phyloP scores from a whole-genome alignment of 106 monocot species.

The Amphibolis antarctica region DNA sequence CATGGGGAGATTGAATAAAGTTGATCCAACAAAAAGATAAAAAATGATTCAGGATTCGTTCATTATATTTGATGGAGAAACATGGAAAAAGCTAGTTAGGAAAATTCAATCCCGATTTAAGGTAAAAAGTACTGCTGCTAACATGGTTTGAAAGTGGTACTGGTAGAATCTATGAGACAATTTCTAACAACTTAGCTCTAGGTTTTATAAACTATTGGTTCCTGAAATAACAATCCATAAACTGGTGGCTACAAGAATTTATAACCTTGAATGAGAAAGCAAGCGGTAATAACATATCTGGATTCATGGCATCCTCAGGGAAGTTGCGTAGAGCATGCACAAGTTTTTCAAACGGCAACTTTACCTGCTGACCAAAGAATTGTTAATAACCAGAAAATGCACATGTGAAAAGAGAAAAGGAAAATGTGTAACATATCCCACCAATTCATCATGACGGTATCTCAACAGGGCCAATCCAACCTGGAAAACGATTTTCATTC shows the following conservation, averaged over 20 bases:
- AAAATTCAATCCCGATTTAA: too few relatives aligned
- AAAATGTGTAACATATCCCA: constrained; percentile 21
- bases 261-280: constrained; percentile 93
- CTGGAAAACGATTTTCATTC: constrained; percentile 88
- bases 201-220: neutral
- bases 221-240: neutral
- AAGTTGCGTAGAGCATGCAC: constrained; percentile 85
- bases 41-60: too few relatives aligned
- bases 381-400: neutral
- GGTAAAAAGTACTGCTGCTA: too few relatives aligned
- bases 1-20: too few relatives aligned
- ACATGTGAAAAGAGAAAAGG: neutral
- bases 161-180: too few relatives aligned
- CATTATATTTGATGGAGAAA: too few relatives aligned
- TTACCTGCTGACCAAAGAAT: constrained; percentile 36
- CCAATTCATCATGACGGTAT: constrained; percentile 87
- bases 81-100: too few relatives aligned
- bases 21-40: too few relatives aligned
- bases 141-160: too few relatives aligned
- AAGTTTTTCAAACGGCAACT: constrained; percentile 90
- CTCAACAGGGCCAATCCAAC: constrained; percentile 86
- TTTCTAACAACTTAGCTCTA: too few relatives aligned
- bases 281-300: constrained; percentile 63
- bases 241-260: neutral
- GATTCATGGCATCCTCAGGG: constrained; percentile 86